Conservation (phyloP, 2,329 filamentous ascomycete genomes). For the Coniochaeta prunicola region DNA sequence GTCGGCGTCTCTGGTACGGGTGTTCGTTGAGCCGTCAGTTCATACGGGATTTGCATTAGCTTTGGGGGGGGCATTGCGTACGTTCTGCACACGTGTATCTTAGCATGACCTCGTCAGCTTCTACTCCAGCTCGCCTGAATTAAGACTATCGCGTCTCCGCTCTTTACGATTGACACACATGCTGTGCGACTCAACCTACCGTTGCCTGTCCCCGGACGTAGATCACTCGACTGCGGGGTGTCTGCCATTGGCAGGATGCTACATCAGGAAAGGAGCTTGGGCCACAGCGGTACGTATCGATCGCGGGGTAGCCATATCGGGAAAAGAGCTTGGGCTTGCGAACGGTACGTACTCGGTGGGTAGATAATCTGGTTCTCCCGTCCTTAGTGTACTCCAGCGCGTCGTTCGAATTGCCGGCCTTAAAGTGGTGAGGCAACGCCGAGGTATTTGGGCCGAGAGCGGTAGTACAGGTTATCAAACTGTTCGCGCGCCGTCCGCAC, state of each 20-base stretch:
- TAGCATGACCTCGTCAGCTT: not conserved
- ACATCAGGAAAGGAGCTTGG: too few species aligned
- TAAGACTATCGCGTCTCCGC: not conserved
- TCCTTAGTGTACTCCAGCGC: conserved; percentile 38
- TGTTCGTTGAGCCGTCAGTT: too few species aligned
- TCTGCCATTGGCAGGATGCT: not conserved
- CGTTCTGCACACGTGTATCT: not conserved
- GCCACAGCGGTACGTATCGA: too few species aligned
- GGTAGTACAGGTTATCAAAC: conserved; percentile 45
- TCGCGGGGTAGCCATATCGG: too few species aligned
- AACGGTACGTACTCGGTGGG: too few species aligned
- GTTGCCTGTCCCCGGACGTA: not conserved
- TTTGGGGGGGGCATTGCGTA: too few species aligned
- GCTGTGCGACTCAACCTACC: not conserved
- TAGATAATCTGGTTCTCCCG: too few species aligned
- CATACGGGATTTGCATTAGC: too few species aligned
- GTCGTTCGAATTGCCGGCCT: conserved; percentile 58
- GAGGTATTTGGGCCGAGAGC: conserved; percentile 40
- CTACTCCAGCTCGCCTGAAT: not conserved
- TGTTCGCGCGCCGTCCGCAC: conserved; percentile 29
- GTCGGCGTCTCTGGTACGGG: too few species aligned
- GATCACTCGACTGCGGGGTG: not conserved
- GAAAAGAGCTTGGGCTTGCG: too few species aligned
- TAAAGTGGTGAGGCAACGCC: conserved; percentile 50
- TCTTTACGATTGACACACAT: not conserved